These are phyloP conservation scores for Lathyrus sativus DNA, from an alignment of 306 rosid species.

Conservation along the genomic window DNA sequence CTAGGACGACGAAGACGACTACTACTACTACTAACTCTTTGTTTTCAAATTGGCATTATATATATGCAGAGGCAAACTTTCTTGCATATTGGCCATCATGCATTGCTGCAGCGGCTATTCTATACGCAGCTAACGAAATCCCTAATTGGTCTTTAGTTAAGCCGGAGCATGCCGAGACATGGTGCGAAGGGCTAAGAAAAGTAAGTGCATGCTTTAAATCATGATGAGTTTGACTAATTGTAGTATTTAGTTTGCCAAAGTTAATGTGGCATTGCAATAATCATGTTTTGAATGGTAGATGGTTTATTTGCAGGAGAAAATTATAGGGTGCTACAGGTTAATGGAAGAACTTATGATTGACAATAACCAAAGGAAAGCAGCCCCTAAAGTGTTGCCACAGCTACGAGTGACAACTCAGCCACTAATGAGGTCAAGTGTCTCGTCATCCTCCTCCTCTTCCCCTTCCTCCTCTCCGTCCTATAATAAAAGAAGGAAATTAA, in stretches of 20 bases:
- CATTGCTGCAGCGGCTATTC: slow-evolving; percentile 90
- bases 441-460: slow-evolving; percentile 55
- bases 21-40: not conserved
- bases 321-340: slow-evolving; percentile 71
- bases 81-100: slow-evolving; percentile 96
- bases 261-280: not conserved
- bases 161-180: slow-evolving; percentile 85
- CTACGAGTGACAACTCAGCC: slow-evolving; percentile 61
- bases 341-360: slow-evolving; percentile 71
- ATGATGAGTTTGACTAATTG: not conserved
- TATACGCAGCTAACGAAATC: slow-evolving; percentile 80
- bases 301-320: slow-evolving; percentile 63
- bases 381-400: slow-evolving; percentile 63
- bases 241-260: too few relatives aligned
- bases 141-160: slow-evolving; percentile 69
- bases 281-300: not conserved
- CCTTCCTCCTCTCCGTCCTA: slow-evolving; percentile 54
- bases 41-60: slow-evolving; percentile 2
- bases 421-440: slow-evolving; percentile 56
- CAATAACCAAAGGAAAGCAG: slow-evolving; percentile 47
- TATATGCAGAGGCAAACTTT: slow-evolving; percentile 72
- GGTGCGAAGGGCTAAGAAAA: slow-evolving; percentile 94
- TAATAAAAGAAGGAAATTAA: slow-evolving; percentile 79
- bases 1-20: too few relatives aligned
- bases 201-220: slow-evolving; percentile 50